Conservation (phyloP, 768 basidiomycete species). For the Rhodotorula sphaerocarpa region DNA sequence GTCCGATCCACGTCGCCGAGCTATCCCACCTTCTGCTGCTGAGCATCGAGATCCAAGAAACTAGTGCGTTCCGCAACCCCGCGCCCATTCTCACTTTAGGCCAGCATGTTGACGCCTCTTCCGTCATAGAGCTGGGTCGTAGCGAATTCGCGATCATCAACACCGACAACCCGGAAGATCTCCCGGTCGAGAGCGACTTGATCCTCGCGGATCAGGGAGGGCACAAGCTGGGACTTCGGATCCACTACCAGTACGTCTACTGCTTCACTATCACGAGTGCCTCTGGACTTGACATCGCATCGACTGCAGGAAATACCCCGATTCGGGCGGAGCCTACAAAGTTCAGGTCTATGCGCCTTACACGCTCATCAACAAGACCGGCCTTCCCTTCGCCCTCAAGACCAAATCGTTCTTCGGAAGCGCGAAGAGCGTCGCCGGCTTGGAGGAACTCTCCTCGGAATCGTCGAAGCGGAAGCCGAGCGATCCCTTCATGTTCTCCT, state of each 20-base stretch:
- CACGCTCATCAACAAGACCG: constrained; percentile 85
- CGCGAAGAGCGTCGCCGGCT: constrained; percentile 76
- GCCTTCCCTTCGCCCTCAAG: constrained; percentile 66
- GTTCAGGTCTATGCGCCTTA: constrained; percentile 90
- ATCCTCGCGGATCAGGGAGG: constrained; percentile 63
- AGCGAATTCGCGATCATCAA: constrained; percentile 98
- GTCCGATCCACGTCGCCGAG: constrained; percentile 94
- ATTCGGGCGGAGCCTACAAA: constrained; percentile 91
- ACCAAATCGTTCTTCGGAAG: constrained; percentile 53
- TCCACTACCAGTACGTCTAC: constrained; percentile 77
- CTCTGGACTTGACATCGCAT: too few relatives aligned
- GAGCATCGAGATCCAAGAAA: constrained; percentile 80
- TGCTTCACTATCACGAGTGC: not conserved
- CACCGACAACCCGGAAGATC: constrained; percentile 81
- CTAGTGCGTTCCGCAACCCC: constrained; percentile 51
- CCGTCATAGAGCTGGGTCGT: constrained; percentile 64
- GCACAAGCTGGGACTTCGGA: constrained; percentile 65
- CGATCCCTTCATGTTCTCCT: constrained; percentile 60
- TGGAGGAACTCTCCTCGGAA: constrained; percentile 47
- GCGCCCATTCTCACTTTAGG: too few relatives aligned
- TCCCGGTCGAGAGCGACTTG: constrained; percentile 66
- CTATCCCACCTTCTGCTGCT: constrained; percentile 78
- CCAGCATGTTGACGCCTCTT: not conserved
- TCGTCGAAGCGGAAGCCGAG: constrained; percentile 17
- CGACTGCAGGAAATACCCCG: constrained; percentile 60